A percentile compares a stretch with the other conserved stretches of the same genome.
phyloP scores from a whole-genome alignment of 2,329 filamentous ascomycete genomes.

The Microdochium paspali region DNA sequence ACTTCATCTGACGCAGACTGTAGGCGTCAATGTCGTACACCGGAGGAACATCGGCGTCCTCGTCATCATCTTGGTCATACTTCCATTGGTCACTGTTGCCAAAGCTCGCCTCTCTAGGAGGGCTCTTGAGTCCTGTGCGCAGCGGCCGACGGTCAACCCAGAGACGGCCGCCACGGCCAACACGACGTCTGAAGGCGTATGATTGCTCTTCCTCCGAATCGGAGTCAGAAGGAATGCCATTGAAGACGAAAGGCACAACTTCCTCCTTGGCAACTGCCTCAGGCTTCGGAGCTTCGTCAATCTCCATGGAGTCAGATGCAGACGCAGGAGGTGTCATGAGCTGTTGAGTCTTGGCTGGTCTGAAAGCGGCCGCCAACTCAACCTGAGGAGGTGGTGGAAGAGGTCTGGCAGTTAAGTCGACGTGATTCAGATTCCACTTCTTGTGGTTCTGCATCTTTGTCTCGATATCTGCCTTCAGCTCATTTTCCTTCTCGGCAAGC shows the following conservation, averaged over 20 bases:
- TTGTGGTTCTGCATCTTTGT: conserved; percentile 80
- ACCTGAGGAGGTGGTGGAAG: conserved; percentile 70
- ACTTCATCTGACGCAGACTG: conserved; percentile 48
- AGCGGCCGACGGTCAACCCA: conserved; percentile 81
- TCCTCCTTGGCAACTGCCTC: conserved; percentile 21
- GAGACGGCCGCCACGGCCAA: conserved; percentile 74
- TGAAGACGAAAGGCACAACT: conserved; percentile 31
- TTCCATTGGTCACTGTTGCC: conserved; percentile 63
- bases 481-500: conserved; percentile 70
- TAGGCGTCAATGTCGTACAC: conserved; percentile 69
- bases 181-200: conserved; percentile 71
- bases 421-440: conserved; percentile 83
- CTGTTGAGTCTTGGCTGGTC: conserved; percentile 63
- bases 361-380: conserved; percentile 54
- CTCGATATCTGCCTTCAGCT: conserved; percentile 74
- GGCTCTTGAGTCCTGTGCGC: conserved; percentile 18
- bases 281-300: conserved; percentile 32
- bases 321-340: conserved; percentile 56
- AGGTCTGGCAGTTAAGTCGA: conserved; percentile 79
- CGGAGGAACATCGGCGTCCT: conserved; percentile 62
- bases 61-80: conserved; percentile 71
- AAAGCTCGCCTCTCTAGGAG: conserved; percentile 17
- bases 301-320: conserved; percentile 45
- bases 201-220: conserved; percentile 28
- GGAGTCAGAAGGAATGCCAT: conserved; percentile 25